Conservation (phyloP, 257 asterid species). For the Lavandula angustifolia region DNA sequence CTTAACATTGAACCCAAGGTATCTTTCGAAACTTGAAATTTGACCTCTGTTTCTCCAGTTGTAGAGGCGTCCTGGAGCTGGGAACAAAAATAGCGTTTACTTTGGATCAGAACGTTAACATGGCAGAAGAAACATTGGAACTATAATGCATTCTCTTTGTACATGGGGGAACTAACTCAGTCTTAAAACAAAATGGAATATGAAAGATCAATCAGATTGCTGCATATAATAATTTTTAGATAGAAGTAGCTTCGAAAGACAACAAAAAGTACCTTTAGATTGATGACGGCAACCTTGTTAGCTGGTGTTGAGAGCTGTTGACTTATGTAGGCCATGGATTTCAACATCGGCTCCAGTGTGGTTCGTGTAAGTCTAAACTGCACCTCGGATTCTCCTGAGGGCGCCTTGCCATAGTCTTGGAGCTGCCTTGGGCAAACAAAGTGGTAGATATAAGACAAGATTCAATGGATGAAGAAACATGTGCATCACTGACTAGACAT, state of each 20-base stretch:
- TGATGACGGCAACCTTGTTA: conserved; percentile 77
- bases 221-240: conserved; percentile 7
- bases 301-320: conserved; percentile 71
- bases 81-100: conserved; percentile 26
- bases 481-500: conserved; percentile 1
- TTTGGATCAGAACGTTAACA: conserved; percentile 4
- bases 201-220: conserved; percentile 21
- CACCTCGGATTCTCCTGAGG: conserved; percentile 70
- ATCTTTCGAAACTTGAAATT: conserved; percentile 82
- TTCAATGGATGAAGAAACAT: background rate
- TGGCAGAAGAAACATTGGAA: background rate
- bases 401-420: conserved; percentile 70
- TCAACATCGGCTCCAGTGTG: conserved; percentile 81
- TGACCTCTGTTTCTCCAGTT: conserved; percentile 71
- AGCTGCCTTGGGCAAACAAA: conserved; percentile 59
- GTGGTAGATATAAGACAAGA: conserved; percentile 35
- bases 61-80: conserved; percentile 73
- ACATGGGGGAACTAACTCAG: background rate
- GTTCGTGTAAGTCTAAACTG: conserved; percentile 73
- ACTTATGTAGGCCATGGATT: conserved; percentile 74
- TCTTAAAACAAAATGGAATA: conserved; percentile 21
- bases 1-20: conserved; percentile 75
- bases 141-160: background rate
- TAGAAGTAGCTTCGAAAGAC: conserved; percentile 19
- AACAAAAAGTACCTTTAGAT: conserved; percentile 57